Percentiles rank a stretch among this genome's conserved stretches.
Evolutionary conservation across 2,329 filamentous ascomycete species (phyloP).

Genomic region (Helotiales sp.): DNA sequence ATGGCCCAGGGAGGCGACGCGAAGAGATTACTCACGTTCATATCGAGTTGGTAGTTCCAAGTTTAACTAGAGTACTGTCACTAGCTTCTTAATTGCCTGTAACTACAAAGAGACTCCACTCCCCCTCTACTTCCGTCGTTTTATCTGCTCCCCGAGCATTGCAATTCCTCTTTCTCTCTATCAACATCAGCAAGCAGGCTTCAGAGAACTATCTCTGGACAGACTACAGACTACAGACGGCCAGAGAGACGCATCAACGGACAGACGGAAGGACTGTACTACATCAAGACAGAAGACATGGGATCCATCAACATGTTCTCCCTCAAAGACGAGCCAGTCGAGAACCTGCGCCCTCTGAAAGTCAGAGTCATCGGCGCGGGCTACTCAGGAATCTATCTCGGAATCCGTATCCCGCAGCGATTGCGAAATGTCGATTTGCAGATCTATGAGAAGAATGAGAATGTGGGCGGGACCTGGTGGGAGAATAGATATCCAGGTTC

Average conservation of each 20-base stretch:
- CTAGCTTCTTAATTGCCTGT: background rate
- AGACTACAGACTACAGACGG: no score
- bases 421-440: slow-evolving; percentile 39
- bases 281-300: slow-evolving; percentile 9
- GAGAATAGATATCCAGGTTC: slow-evolving; percentile 50
- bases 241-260: background rate
- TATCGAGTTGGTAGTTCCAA: no score
- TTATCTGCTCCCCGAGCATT: background rate
- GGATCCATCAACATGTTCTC: slow-evolving; percentile 28
- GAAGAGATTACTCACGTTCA: no score
- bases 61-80: no score
- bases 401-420: slow-evolving; percentile 40
- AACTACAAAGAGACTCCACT: background rate
- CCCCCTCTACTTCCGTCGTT: background rate
- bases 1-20: no score
- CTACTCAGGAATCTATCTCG: slow-evolving; percentile 43
- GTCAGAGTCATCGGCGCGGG: slow-evolving; percentile 43
- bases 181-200: no score
- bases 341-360: slow-evolving; percentile 39
- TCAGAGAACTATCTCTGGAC: background rate
- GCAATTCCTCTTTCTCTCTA: background rate
- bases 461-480: slow-evolving; percentile 59
- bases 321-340: slow-evolving; percentile 37
- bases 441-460: slow-evolving; percentile 61
- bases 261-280: background rate